Conservation (phyloP, 345 rosid species). For the Mercurialis annua region DNA sequence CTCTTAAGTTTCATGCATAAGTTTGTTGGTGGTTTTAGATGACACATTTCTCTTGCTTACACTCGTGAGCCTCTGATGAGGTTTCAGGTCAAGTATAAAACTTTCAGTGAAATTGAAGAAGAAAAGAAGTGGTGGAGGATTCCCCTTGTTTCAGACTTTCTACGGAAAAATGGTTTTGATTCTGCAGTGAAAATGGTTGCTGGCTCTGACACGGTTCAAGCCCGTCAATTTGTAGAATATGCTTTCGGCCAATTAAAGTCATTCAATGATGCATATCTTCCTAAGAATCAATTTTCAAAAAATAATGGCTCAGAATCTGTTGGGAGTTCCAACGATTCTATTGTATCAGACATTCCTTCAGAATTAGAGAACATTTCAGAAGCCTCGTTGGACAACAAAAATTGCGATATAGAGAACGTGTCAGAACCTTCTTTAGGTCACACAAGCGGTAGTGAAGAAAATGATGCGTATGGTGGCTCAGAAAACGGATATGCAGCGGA, state of each 20-base stretch:
- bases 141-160: constrained; percentile 66
- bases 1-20: background rate
- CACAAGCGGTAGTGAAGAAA: constrained; percentile 18
- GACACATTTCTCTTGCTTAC: background rate
- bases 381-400: constrained; percentile 23
- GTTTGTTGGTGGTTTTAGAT: background rate
- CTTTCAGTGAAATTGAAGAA: constrained; percentile 69
- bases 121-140: constrained; percentile 81
- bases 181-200: constrained; percentile 48
- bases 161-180: constrained; percentile 61
- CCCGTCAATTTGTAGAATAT: constrained; percentile 80
- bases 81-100: constrained; percentile 71
- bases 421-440: constrained; percentile 29
- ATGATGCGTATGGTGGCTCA: constrained; percentile 21
- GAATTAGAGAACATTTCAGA: constrained; percentile 25
- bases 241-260: constrained; percentile 86
- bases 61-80: background rate
- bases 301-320: constrained; percentile 29
- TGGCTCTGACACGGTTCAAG: constrained; percentile 72
- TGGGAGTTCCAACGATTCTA: constrained; percentile 21
- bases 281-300: constrained; percentile 35
- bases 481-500: constrained; percentile 25
- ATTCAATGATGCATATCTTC: constrained; percentile 48
- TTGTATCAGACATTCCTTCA: constrained; percentile 34
- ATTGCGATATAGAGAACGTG: constrained; percentile 14